A percentile compares a stretch with the other conserved stretches of the same genome.
Evolutionary conservation across 2,329 filamentous ascomycete species (phyloP).

Genomic region (Fusarium phyllophilum): DNA sequence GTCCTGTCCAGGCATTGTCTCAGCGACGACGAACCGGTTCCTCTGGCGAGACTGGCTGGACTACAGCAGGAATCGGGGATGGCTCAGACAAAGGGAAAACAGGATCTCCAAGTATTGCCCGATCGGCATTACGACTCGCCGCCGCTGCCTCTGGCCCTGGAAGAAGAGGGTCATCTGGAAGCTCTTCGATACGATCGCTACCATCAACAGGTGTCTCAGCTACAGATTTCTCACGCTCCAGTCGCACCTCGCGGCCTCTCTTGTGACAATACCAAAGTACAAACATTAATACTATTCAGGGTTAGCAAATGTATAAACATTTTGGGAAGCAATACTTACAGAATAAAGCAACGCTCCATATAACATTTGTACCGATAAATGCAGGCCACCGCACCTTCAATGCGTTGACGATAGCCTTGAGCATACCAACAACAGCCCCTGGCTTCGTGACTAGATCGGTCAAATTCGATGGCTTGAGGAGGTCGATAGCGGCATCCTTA

Average conservation of each 20-base stretch:
- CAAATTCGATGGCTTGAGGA: constrained; percentile 76
- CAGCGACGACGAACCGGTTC: constrained; percentile 18
- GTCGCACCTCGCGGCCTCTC: constrained; percentile 84
- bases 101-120: constrained; percentile 21
- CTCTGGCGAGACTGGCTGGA: constrained; percentile 15
- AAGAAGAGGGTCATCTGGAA: constrained; percentile 59
- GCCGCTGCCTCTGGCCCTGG: constrained; percentile 46
- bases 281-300: constrained; percentile 78
- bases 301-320: background rate
- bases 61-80: constrained; percentile 9
- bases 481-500: constrained; percentile 71
- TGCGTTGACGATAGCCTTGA: constrained; percentile 91
- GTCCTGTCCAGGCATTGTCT: background rate
- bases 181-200: constrained; percentile 58
- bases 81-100: constrained; percentile 33
- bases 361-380: constrained; percentile 88
- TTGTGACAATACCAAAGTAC: constrained; percentile 99
- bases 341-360: constrained; percentile 90
- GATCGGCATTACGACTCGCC: constrained; percentile 5
- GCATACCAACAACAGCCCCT: constrained; percentile 83
- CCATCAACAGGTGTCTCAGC: constrained; percentile 51
- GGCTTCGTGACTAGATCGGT: constrained; percentile 86
- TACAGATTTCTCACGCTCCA: constrained; percentile 67
- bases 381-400: constrained; percentile 89
- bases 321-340: constrained; percentile 64